Evolutionary conservation across 306 rosid species (phyloP).

Genomic region (Lathyrus aphaca): DNA sequence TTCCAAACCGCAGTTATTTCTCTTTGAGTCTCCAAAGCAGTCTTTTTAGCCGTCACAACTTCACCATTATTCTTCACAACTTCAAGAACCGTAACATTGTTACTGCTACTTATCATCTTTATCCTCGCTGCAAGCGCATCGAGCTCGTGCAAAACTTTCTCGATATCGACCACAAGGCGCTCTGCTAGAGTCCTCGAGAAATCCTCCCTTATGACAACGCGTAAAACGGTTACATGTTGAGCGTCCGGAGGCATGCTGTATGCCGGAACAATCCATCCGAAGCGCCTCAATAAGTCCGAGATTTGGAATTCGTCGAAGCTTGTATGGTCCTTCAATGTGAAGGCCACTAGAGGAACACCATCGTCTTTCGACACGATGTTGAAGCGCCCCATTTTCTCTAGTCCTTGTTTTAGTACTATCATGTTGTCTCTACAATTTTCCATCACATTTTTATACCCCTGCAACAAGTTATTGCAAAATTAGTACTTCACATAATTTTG

Average conservation of each 20-base stretch:
- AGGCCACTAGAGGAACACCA: constrained; percentile 93
- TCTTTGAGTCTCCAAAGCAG: constrained; percentile 59
- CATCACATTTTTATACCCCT: constrained; percentile 92
- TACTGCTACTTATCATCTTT: constrained; percentile 30
- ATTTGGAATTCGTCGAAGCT: constrained; percentile 75
- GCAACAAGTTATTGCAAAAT: constrained; percentile 18
- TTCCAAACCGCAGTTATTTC: constrained; percentile 78
- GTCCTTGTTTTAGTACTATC: constrained; percentile 76
- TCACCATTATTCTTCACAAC: constrained; percentile 25
- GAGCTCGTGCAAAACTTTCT: constrained; percentile 77
- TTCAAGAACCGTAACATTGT: constrained; percentile 15
- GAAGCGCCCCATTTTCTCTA: constrained; percentile 71
- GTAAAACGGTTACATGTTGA: constrained; percentile 73
- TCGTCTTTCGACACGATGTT: constrained; percentile 73
- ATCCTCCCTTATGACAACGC: constrained; percentile 90
- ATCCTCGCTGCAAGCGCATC: constrained; percentile 60
- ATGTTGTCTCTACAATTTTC: constrained; percentile 88
- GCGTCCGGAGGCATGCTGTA: constrained; percentile 95
- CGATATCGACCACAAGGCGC: constrained; percentile 70
- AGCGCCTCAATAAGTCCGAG: constrained; percentile 69
- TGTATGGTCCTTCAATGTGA: constrained; percentile 65
- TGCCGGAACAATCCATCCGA: constrained; percentile 95
- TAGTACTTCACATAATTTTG: neutral
- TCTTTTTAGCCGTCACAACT: constrained; percentile 52
- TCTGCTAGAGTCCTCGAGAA: constrained; percentile 87